Conservation (phyloP, 257 asterid species). For the Catharanthus roseus region DNA sequence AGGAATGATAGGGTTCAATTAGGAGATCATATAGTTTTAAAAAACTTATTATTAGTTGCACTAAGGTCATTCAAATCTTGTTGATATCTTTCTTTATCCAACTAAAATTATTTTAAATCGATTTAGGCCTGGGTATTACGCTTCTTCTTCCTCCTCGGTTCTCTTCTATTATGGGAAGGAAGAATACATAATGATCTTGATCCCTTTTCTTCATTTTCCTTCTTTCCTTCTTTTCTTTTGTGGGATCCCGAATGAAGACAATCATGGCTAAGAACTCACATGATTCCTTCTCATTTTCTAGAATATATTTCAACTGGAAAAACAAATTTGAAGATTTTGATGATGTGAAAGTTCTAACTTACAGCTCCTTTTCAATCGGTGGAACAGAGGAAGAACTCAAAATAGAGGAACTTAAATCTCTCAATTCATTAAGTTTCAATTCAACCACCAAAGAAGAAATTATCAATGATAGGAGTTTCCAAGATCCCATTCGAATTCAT, state of each 20-base stretch:
- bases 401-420: conserved; percentile 12
- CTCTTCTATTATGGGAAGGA: no score
- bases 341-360: conserved; percentile 44
- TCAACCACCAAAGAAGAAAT: conserved; percentile 39
- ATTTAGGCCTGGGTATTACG: no score
- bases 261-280: conserved; percentile 54
- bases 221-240: conserved; percentile 5
- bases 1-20: no score
- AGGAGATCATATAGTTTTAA: no score
- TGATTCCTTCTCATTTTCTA: conserved; percentile 82
- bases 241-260: conserved; percentile 44
- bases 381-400: conserved; percentile 22
- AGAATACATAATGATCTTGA: neutral
- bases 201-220: no score
- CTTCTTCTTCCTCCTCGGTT: no score
- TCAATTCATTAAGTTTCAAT: conserved; percentile 31
- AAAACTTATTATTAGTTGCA: no score
- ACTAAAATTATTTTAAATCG: no score
- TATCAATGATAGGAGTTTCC: conserved; percentile 34
- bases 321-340: conserved; percentile 51
- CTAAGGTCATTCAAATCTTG: no score
- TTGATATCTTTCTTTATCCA: no score
- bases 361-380: conserved; percentile 28
- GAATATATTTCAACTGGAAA: conserved; percentile 65
- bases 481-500: conserved; percentile 47